Base-by-base conservation (phyloP, 163 green algal species). In the Prototheca cutis region DNA sequence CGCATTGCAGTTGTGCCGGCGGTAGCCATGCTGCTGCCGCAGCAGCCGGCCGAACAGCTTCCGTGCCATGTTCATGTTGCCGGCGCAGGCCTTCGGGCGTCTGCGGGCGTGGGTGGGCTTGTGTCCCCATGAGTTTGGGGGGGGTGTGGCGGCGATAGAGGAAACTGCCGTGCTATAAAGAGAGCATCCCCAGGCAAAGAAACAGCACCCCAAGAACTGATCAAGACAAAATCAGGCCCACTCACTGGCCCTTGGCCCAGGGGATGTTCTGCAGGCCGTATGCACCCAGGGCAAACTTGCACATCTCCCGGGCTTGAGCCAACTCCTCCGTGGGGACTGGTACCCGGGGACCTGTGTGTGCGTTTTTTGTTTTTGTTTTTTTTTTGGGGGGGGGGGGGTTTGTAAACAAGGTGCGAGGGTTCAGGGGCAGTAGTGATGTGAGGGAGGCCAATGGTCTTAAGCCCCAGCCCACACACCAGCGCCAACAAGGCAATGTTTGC, bases 201-300 rank as follows among this genome's bases (percentile, higher is more conserved):
- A 40, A 25, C 24, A 17, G 23, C 24, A 31, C 13, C 13, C 36
- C 36, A 45, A 45, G 13, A 15, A 15, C 36, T 45, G 1, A 45
- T 15, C 36, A 45, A 45, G 36, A 17, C 25, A 27, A 39, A 5
- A 13, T 24, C 27, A 17, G 13, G 13, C 13, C 45, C 24, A 58
- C 63, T 70, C 63, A 70, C 63, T 56, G 55, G 0, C 55, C 63
- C 56, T 59, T 54, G 10, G 36, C 58, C 67, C 67, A 75, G 19
- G 62, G 56, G 28, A 70, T 40, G 39, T 36, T 56, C 29, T 75
- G 67, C 40, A 75, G 49, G 27, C 67, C 67, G 48, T 75, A 75
- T 0, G 67, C 31, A 1, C 54, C 67, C 23, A 70, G 45, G 1
- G 67, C 67, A 45, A 70, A 75, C 40, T 47, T 60, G n/a, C 29